Evolutionary conservation across 495 filamentous ascomycete genomes (phyloP).

Genomic region (Aspergillus indologenus): DNA sequence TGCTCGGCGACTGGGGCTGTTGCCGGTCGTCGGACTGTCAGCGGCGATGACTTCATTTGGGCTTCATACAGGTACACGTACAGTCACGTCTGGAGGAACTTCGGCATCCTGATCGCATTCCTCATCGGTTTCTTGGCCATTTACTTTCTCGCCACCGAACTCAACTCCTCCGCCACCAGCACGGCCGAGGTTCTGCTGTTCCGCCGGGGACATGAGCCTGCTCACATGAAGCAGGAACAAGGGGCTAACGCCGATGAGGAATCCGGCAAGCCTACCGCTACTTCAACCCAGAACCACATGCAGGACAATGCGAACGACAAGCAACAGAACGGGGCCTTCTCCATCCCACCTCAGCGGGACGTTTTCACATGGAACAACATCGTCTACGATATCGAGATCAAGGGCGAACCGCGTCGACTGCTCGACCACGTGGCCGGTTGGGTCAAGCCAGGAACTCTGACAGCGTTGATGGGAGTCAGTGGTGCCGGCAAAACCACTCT

Average conservation of each 20-base stretch:
- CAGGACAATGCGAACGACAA: constrained; percentile 23
- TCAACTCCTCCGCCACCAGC: constrained; percentile 29
- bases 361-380: constrained; percentile 76
- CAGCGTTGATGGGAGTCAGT: constrained; percentile 60
- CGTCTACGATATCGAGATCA: constrained; percentile 62
- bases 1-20: constrained; percentile 49
- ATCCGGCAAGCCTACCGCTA: constrained; percentile 1
- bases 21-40: constrained; percentile 41
- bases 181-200: constrained; percentile 37
- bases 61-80: constrained; percentile 46
- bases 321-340: constrained; percentile 36
- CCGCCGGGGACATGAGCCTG: constrained; percentile 26
- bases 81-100: constrained; percentile 56
- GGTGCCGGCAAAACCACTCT: constrained; percentile 67
- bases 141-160: constrained; percentile 38
- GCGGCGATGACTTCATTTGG: constrained; percentile 45
- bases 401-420: constrained; percentile 53
- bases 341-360: constrained; percentile 43
- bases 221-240: constrained; percentile 43
- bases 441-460: constrained; percentile 64
- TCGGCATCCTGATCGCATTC: constrained; percentile 54
- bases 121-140: constrained; percentile 54
- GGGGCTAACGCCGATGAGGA: constrained; percentile 32
- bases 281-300: neutral
- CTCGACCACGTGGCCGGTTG: constrained; percentile 63